Base-by-base conservation (phyloP, 2,329 filamentous ascomycete genomes). In the Stemphylium beticola region DNA sequence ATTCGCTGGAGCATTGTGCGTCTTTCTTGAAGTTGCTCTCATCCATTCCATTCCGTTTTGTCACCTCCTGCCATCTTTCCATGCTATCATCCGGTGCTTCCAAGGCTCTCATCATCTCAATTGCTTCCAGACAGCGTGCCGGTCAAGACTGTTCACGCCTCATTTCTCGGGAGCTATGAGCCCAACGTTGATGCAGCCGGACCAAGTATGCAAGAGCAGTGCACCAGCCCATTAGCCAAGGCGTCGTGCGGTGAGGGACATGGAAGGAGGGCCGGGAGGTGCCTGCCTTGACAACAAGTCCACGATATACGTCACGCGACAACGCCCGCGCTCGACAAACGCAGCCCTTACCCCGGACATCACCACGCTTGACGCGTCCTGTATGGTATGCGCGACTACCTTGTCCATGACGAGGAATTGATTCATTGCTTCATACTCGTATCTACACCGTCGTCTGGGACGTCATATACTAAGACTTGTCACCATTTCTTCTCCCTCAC, bases 241-340 rank as follows among this genome's bases (percentile, higher is more conserved):
- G n/a, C 17, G 22, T 22, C 26, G 33, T 8, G 26, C 17, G 40
- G 34, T 12, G 14, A 42, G 18, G 7, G 12, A 12, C 15, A 29
- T 36, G 51, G 53, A 52, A 55, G 29, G 53, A 26, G 56, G 44
- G 34, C 37, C 40, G 26, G 44, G 52, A 41, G 36, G 61, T 50
- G 54, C 57, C 56, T 64, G 31, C 52, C 57, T 31, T 31, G 55
- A 49, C 14, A 29, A 41, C 51, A 44, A 51, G 18, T 44, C 26
- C 41, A 55, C 51, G 42, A 57, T 52, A 20, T 29, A 63, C 50
- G 55, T 55, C 56, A 67, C 58, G 57, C 57, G 47, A 51, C 18
- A 44, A 51, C 53, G 39, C 36, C 17, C 38, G 47, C 58, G 51
- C 43, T 44, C 49, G 38, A 29, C 20, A 24, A n/a, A 37, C 48